Evolutionary conservation across 345 rosid species (phyloP).

Genomic region (Hevea brasiliensis): DNA sequence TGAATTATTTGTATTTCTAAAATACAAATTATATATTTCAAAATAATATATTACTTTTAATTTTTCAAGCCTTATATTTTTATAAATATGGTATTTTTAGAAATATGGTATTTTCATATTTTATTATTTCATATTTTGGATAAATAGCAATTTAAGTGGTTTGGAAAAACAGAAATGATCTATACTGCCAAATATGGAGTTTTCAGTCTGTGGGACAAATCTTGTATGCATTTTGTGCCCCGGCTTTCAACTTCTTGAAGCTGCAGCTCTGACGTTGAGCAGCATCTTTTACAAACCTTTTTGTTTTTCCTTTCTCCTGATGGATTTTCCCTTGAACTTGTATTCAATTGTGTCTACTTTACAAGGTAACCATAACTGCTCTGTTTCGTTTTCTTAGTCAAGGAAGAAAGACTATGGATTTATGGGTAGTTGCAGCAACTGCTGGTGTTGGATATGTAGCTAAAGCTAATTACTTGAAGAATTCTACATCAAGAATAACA

Average conservation of each 20-base stretch:
- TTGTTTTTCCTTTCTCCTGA: background rate
- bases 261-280: background rate
- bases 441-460: constrained; percentile 36
- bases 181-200: constrained; percentile 6
- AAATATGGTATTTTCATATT: no score
- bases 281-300: background rate
- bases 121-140: no score
- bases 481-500: constrained; percentile 10
- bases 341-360: no score
- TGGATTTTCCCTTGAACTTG: background rate
- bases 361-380: no score
- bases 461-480: constrained; percentile 32
- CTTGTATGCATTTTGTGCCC: background rate
- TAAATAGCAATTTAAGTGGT: constrained; percentile 15
- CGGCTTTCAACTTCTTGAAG: background rate
- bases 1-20: no score
- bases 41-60: no score
- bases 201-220: background rate
- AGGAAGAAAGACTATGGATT: constrained; percentile 31
- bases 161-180: background rate
- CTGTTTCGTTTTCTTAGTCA: background rate
- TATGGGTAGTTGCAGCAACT: constrained; percentile 48
- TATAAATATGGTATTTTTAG: no score
- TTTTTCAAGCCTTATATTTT: no score
- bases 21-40: no score